Evolutionary conservation across 495 filamentous ascomycete species (phyloP).

Genomic region (Corynascus novoguineensis): DNA sequence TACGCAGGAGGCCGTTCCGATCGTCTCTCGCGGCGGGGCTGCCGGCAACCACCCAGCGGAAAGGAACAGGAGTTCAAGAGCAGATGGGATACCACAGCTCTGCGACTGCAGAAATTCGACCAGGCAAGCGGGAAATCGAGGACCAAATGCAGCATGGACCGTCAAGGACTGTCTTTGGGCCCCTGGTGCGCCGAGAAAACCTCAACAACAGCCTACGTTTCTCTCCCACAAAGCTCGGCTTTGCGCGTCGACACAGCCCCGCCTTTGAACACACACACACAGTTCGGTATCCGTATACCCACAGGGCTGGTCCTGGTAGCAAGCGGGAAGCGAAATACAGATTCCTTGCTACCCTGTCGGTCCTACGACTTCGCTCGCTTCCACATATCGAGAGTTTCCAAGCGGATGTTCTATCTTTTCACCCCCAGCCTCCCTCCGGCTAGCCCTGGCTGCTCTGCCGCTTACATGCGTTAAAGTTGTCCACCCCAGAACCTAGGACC

Average conservation of each 20-base stretch:
- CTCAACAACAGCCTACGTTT: background rate
- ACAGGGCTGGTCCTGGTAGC: constrained; percentile 1
- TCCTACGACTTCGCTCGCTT: background rate
- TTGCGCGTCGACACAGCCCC: background rate
- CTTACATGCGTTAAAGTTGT: background rate
- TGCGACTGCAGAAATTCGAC: background rate
- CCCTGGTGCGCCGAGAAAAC: background rate
- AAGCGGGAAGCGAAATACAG: background rate
- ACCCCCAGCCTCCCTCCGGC: background rate
- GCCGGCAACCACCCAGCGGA: constrained; percentile 1
- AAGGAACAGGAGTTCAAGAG: background rate
- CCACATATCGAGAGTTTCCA: background rate
- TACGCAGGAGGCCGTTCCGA: constrained; percentile 20
- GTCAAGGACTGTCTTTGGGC: background rate
- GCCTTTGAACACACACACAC: background rate
- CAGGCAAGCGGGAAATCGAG: background rate
- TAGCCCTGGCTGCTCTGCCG: constrained; percentile 6
- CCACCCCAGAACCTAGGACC: background rate
- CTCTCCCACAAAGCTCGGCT: constrained; percentile 5
- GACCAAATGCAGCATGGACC: background rate
- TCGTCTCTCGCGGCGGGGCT: constrained; percentile 8
- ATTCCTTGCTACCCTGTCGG: too few relatives aligned
- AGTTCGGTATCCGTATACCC: too few relatives aligned
- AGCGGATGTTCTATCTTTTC: background rate
- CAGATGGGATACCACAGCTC: background rate